Conservation (phyloP, 441 rosid genomes). For the Omphalea diandra region DNA sequence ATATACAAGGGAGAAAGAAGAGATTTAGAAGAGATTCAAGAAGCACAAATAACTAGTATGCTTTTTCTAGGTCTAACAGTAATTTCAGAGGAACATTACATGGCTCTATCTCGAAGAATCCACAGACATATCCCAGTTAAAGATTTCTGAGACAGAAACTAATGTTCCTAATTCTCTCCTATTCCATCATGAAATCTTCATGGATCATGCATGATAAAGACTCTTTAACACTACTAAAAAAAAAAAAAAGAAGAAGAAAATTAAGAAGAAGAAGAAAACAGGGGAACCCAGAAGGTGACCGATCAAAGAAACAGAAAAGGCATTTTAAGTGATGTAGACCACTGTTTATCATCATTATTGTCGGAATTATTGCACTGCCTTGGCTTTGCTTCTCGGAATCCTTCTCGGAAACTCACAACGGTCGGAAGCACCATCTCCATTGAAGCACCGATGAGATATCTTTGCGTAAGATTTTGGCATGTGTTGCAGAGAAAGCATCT, state of each 20-base stretch:
- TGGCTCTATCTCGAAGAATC: neutral
- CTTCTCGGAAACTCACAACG: slow-evolving; percentile 23
- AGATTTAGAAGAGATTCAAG: too few species aligned
- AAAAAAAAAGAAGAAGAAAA: too few species aligned
- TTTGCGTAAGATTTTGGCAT: slow-evolving; percentile 59
- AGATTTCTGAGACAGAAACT: neutral
- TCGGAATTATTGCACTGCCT: slow-evolving; percentile 22
- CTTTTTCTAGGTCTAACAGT: neutral
- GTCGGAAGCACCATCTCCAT: slow-evolving; percentile 43
- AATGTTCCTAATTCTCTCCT: too few species aligned
- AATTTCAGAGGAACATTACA: too few species aligned
- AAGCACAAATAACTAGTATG: neutral
- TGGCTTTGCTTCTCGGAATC: slow-evolving; percentile 1
- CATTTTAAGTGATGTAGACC: slow-evolving; percentile 19
- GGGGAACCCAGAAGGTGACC: neutral
- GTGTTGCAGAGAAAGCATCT: slow-evolving; percentile 62
- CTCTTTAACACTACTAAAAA: neutral
- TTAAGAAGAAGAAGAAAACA: neutral
- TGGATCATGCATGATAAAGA: too few species aligned
- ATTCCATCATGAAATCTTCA: too few species aligned
- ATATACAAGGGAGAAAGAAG: neutral
- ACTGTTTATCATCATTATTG: slow-evolving; percentile 24
- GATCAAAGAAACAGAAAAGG: slow-evolving; percentile 18
- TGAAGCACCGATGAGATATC: slow-evolving; percentile 55
- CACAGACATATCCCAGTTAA: too few species aligned